Evolutionary conservation across 139 green algal species (phyloP), one percentile per base, ranked within the genome.

Genomic region (Volvox reticuliferus): DNA sequence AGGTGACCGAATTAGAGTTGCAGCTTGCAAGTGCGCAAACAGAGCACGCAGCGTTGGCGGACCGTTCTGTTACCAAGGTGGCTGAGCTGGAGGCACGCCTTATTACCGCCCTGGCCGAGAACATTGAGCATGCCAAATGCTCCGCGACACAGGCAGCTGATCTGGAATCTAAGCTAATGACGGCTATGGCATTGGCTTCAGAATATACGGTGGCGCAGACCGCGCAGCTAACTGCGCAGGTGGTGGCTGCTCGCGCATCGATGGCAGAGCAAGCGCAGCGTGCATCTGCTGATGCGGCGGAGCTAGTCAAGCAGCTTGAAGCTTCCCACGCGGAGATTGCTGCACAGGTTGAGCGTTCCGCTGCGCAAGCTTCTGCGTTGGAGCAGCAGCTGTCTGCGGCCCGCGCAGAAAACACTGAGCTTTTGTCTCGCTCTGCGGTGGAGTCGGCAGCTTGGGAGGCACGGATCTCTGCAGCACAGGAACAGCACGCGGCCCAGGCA

Each of bases 221-320:
- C 55, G 61, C n/a, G 0, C 61, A 76, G 81, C 55, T 62, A 20
- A 55, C 18, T 14, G 61, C 81, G 18, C 55, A 76, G 55, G 28
- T 77, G n/a, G 81, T 17, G 28, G 81, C 81, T 14, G 61, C 81
- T 20, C 81, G 30, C 12, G n/a, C 62, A 5, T 24, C 33, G 61
- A 19, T 33, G 17, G 1, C 62, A 17, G 81, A 62, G 81, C n/a
- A 76, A 32, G n/a, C n/a, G 1, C 12, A 87, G 61, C 35, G 36
- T 12, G n/a, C 78, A 19, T 68, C 37, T 13, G 78, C 78, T 12
- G 37, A 65, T 18, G 36, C 81, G n/a, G 62, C 55, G 5, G 16
- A 87, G 82, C n/a, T 76, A 12, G 82, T 55, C 19, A 26, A 55
- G 62, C 82, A 87, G 82, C 82, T 87, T 21, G 82, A 33, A 5